These are phyloP conservation scores for Neophaeococcomyces mojaviensis DNA, from an alignment of 2,329 filamentous ascomycete species.

Conservation along the genomic window DNA sequence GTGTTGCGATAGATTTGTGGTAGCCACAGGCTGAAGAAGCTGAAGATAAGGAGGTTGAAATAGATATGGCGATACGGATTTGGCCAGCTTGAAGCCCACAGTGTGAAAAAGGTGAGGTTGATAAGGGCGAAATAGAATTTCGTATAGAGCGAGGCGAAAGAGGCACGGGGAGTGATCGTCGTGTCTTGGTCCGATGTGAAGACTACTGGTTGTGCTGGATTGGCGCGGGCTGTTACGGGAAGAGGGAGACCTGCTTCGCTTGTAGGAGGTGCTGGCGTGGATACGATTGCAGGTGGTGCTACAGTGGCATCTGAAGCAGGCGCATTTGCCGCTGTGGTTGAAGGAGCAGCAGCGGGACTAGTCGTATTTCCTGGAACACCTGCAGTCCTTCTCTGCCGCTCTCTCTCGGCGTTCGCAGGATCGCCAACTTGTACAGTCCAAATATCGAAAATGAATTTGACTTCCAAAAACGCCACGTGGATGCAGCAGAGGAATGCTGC, in stretches of 20 bases:
- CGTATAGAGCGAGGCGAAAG: conserved; percentile 53
- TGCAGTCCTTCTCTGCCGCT: conserved; percentile 22
- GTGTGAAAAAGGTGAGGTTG: conserved; percentile 49
- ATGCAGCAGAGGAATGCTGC: conserved; percentile 54
- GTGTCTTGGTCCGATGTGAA: conserved; percentile 56
- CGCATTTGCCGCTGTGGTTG: not conserved
- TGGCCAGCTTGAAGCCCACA: conserved; percentile 53
- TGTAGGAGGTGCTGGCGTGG: conserved; percentile 1
- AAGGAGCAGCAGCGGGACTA: conserved; percentile 2
- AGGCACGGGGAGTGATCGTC: conserved; percentile 30
- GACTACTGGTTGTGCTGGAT: conserved; percentile 29
- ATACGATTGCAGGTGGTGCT: conserved; percentile 6
- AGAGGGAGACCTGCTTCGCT: conserved; percentile 36
- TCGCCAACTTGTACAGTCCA: conserved; percentile 52
- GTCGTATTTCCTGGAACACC: conserved; percentile 8
- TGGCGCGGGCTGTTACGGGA: conserved; percentile 41
- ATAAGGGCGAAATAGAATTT: conserved; percentile 56
- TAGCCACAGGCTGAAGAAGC: conserved; percentile 83
- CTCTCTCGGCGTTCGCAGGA: conserved; percentile 40
- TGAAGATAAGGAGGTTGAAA: conserved; percentile 56
- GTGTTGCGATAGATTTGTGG: conserved; percentile 89
- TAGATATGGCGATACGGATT: conserved; percentile 46
- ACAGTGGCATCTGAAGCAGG: not conserved
- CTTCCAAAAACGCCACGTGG: conserved; percentile 54
- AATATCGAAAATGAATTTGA: conserved; percentile 61